phyloP scores from a whole-genome alignment of 805 yeast species.

The Ogataea trehalophila region DNA sequence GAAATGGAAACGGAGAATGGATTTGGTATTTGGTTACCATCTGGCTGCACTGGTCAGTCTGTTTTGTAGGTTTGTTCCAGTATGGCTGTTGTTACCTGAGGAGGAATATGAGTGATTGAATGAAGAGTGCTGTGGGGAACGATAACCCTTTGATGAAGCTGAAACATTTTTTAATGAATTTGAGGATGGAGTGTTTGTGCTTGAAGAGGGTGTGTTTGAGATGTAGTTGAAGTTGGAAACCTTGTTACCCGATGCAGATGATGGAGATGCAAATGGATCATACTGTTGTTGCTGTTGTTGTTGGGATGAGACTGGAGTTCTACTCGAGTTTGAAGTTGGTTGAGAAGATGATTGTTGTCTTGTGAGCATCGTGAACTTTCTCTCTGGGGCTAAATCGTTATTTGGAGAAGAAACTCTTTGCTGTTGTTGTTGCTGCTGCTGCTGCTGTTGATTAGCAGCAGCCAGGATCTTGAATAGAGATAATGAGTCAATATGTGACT shows the following conservation, averaged over 20 bases:
- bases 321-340: not conserved
- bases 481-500: constrained; percentile 11
- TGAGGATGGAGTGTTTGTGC: constrained; percentile 14
- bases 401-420: constrained; percentile 2
- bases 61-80: not conserved
- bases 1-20: too few species aligned
- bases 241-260: constrained; percentile 11
- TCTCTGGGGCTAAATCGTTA: not conserved
- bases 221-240: constrained; percentile 14
- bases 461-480: constrained; percentile 17
- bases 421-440: constrained; percentile 4
- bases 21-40: not conserved
- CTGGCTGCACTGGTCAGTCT: not conserved
- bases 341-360: not conserved
- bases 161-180: constrained; percentile 1
- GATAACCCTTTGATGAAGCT: constrained; percentile 1
- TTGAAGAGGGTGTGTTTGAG: constrained; percentile 18
- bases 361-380: not conserved
- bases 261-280: not conserved
- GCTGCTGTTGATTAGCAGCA: constrained; percentile 14
- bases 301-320: not conserved
- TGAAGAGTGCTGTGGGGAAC: not conserved
- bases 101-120: not conserved
- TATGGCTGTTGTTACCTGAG: not conserved
- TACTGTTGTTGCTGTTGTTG: not conserved